Evolutionary conservation across 1,284 basidiomycete species (phyloP).

Genomic region (Leccinum pallidistipes): DNA sequence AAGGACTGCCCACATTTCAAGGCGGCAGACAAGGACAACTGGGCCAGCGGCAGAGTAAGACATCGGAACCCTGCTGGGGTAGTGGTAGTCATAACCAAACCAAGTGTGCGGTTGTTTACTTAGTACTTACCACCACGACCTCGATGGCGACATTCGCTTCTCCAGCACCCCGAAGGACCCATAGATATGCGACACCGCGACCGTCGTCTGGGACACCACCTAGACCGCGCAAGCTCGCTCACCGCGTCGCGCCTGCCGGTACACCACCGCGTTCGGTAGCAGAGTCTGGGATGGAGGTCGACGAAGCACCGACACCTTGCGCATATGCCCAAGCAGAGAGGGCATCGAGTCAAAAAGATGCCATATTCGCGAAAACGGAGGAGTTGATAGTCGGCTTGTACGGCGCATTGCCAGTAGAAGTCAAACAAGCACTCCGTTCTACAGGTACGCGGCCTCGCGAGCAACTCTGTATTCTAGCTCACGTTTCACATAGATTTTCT

Average conservation of each 20-base stretch:
- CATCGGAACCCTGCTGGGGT: constrained; percentile 49
- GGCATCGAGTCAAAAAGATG: constrained; percentile 38
- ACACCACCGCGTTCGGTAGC: constrained; percentile 37
- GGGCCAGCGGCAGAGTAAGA: constrained; percentile 58
- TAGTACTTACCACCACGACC: constrained; percentile 2
- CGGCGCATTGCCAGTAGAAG: constrained; percentile 68
- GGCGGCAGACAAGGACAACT: constrained; percentile 70
- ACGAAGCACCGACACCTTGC: constrained; percentile 46
- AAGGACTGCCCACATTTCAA: constrained; percentile 82
- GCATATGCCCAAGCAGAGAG: constrained; percentile 36
- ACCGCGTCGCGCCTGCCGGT: constrained; percentile 28
- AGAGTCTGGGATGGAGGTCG: constrained; percentile 63
- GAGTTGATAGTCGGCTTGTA: constrained; percentile 71
- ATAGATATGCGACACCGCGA: constrained; percentile 38
- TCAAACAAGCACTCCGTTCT: constrained; percentile 66
- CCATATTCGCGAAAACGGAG: constrained; percentile 68
- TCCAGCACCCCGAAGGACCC: constrained; percentile 48
- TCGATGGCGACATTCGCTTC: constrained; percentile 37
- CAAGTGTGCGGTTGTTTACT: constrained; percentile 12
- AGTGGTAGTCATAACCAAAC: constrained; percentile 11
- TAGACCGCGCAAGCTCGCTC: constrained; percentile 27
- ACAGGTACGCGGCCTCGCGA: constrained; percentile 46
- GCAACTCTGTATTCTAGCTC: background rate
- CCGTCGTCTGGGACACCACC: constrained; percentile 40
- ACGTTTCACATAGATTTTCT: constrained; percentile 55